Base-by-base conservation (phyloP, 2,329 filamentous ascomycete genomes). In the Akanthomyces lecanii region DNA sequence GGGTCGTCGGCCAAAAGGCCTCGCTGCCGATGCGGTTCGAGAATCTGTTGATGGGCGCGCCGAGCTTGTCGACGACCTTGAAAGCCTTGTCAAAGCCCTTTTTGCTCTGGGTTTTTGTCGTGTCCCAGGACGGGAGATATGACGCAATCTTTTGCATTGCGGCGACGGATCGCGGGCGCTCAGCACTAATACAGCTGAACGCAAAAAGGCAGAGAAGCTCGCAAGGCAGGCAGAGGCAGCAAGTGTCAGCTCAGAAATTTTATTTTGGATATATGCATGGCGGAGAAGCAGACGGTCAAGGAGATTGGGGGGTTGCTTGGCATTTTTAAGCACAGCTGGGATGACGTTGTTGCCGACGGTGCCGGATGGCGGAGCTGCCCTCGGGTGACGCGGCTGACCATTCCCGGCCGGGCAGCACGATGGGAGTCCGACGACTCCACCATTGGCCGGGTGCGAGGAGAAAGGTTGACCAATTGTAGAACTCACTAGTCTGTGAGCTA, bases 1-100 rank as follows among this genome's bases (percentile, higher is more conserved):
- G 80, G 1, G 89, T 88, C 61, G 89, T 91, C 1, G 92, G 92
- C 84, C 93, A 89, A 75, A 96, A 96, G 25, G 90, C 89, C 75
- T 96, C 92, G 54, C 77, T 77, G n/a, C 92, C 92, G 44, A 96
- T 80, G 75, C 89, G 92, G 76, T 96, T 92, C 18, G 89, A 91
- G 25, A 96, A 75, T 64, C 83, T 86, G 72, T 96, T 96, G 71
- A 96, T 87, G 3, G 92, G 91, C 2, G 83, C 85, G 18, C 90
- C 89, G 12, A 81, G 78, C 69, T 81, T 80, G 60, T 75, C 74
- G 65, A 67, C 77, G 75, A 71, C 78, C 66, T 48, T 80, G 81
- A 87, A 92, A 64, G 88, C 82, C 71, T 89, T 91, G 75, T 92
- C 89, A 74, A 91, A 91, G 65, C 89, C 87, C 64, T 84, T 84